These are phyloP conservation scores for Volvox africanus DNA, from an alignment of 139 green algal genomes.

Conservation along the genomic window DNA sequence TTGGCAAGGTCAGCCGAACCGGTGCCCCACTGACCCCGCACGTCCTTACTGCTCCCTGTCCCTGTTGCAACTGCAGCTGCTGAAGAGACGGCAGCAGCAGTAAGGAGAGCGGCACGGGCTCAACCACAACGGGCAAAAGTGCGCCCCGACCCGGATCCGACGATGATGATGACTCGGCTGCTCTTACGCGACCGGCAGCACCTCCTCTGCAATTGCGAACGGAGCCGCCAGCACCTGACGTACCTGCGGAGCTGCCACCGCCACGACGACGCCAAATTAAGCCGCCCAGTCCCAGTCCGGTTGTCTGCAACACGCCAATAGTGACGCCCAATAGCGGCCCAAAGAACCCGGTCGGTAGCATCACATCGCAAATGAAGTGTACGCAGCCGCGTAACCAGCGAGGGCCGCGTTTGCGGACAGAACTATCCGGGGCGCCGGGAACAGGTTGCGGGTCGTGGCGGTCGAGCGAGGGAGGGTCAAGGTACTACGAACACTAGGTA, in stretches of 20 bases:
- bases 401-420: neutral
- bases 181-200: neutral
- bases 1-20: neutral
- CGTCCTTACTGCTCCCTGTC: neutral
- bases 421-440: neutral
- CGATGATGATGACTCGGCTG: neutral
- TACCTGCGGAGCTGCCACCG: neutral
- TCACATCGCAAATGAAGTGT: neutral
- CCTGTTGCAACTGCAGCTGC: neutral
- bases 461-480: too few relatives aligned
- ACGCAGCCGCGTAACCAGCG: neutral
- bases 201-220: neutral
- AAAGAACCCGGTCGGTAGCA: conserved; percentile 45
- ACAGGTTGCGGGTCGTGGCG: neutral
- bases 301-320: neutral
- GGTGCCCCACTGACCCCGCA: too few relatives aligned
- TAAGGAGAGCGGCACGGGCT: neutral
- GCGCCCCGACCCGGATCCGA: neutral
- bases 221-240: neutral
- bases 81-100: neutral
- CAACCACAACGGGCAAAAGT: neutral
- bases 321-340: conserved; percentile 23
- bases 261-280: neutral
- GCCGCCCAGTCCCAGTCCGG: neutral
- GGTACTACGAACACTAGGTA: too few relatives aligned